Base-by-base conservation (phyloP, 106 monocot genomes). In the Dendrobium huoshanense region DNA sequence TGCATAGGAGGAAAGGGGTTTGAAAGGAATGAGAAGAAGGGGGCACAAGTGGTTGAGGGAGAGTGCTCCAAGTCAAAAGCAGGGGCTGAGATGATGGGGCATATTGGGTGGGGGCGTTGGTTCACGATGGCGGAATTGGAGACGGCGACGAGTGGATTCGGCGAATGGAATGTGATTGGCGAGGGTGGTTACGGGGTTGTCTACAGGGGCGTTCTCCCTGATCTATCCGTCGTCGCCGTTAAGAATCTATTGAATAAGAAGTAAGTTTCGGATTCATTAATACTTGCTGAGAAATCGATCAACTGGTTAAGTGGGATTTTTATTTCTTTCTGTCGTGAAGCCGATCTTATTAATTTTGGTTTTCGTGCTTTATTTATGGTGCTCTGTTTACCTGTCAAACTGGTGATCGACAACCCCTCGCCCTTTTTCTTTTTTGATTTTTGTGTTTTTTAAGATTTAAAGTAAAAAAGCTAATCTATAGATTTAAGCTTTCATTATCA, bases 141-240 rank as follows among this genome's bases (percentile, higher is more conserved):
- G 72, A 83, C 56, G 56, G 96, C 96, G 5, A 96, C 96, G 5
- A 81, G 43, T 8, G 84, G 85, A 18, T 93, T 96, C 61, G 19
- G 67, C 18, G 64, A 76, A n/a, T 78, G 82, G 80, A 96, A 90
- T 83, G 91, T 96, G 68, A 80, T 96, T 75, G 96, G 96, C 0
- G 91, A 90, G 58, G 96, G 96, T 0, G 96, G 96, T 0, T 96
- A 96, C 75, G 96, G 96, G 20, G 77, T 91, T 75, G 96, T 96
- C 67, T 91, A 96, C 79, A 78, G 88, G 55, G 96, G 93, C 0
- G 85, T 91, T 33, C 75, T 96, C 22, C 80, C 86, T 31, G 93
- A 93, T 83, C 80, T 59, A 75, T 84, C 88, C 1, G 86, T 92
- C 31, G 90, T 93, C 22, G 96, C 96, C 55, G 87, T 96, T 65